Evolutionary conservation across 2,329 filamentous ascomycete species (phyloP).

Genomic region (Zopfia rhizophila): DNA sequence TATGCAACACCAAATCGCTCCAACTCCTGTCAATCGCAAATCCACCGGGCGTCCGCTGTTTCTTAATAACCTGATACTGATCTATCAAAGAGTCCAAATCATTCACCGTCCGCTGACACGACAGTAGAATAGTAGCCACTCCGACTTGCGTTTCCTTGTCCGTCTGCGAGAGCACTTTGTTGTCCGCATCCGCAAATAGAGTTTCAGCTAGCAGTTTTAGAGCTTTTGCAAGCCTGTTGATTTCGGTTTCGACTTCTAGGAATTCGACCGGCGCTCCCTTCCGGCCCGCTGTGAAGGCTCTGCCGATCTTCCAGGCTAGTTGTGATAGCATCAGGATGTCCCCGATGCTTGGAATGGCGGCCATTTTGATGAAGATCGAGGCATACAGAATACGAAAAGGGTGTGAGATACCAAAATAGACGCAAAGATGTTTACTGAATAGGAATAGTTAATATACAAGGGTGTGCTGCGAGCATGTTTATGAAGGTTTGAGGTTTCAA

Average conservation of each 20-base stretch:
- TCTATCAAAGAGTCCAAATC: conserved; percentile 58
- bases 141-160: conserved; percentile 48
- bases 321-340: conserved; percentile 60
- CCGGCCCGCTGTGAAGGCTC: conserved; percentile 55
- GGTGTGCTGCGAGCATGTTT: background rate
- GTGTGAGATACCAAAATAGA: too few species aligned
- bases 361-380: conserved; percentile 31
- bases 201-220: conserved; percentile 58
- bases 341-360: conserved; percentile 48
- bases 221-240: conserved; percentile 54
- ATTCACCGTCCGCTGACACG: conserved; percentile 52
- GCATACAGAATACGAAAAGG: conserved; percentile 20
- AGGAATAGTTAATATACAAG: background rate
- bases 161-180: conserved; percentile 47
- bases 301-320: conserved; percentile 57
- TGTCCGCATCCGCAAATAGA: conserved; percentile 49
- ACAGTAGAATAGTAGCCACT: conserved; percentile 52
- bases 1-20: conserved; percentile 54
- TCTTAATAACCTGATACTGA: conserved; percentile 57
- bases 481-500: conserved; percentile 3
- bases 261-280: conserved; percentile 55
- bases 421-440: background rate
- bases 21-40: conserved; percentile 57
- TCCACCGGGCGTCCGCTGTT: conserved; percentile 52
- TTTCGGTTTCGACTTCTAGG: conserved; percentile 54